Percentiles rank a stretch among this genome's conserved stretches.
These are phyloP conservation scores for Penicillium herquei DNA, from an alignment of 495 filamentous ascomycete genomes.

Conservation along the genomic window DNA sequence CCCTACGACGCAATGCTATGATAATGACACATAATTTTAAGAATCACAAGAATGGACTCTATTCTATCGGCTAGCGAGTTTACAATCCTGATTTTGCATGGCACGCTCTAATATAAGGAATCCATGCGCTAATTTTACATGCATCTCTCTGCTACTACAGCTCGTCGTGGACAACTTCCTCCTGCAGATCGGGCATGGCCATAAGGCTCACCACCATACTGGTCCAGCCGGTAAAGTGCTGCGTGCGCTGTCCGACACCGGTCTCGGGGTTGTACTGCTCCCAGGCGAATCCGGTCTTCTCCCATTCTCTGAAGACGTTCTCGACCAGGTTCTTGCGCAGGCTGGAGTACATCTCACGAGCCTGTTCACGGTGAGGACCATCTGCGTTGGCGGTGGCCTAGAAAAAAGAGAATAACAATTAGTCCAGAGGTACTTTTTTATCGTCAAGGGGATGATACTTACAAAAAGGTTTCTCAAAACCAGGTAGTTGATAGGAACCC, in stretches of 20 bases:
- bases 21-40: not conserved
- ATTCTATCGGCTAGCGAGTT: not conserved
- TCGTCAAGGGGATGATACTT: slow-evolving; percentile 34
- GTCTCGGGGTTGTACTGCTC: slow-evolving; percentile 97
- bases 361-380: slow-evolving; percentile 68
- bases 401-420: slow-evolving; percentile 15
- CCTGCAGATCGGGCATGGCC: slow-evolving; percentile 69
- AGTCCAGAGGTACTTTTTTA: slow-evolving; percentile 3
- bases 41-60: not conserved
- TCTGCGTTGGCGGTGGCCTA: slow-evolving; percentile 45
- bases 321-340: slow-evolving; percentile 83
- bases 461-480: slow-evolving; percentile 80
- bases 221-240: slow-evolving; percentile 99
- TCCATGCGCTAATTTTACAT: slow-evolving; percentile 27
- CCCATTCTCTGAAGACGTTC: slow-evolving; percentile 85
- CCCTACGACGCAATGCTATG: not conserved
- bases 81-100: not conserved
- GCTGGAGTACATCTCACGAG: slow-evolving; percentile 69
- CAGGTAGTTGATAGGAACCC: slow-evolving; percentile 98
- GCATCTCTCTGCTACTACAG: slow-evolving; percentile 23
- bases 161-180: slow-evolving; percentile 39
- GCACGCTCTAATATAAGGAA: slow-evolving; percentile 7
- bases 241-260: slow-evolving; percentile 86
- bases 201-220: slow-evolving; percentile 97
- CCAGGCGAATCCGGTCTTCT: slow-evolving; percentile 94